Evolutionary conservation across 768 basidiomycete genomes (phyloP).

Genomic region (Terana coerulea): DNA sequence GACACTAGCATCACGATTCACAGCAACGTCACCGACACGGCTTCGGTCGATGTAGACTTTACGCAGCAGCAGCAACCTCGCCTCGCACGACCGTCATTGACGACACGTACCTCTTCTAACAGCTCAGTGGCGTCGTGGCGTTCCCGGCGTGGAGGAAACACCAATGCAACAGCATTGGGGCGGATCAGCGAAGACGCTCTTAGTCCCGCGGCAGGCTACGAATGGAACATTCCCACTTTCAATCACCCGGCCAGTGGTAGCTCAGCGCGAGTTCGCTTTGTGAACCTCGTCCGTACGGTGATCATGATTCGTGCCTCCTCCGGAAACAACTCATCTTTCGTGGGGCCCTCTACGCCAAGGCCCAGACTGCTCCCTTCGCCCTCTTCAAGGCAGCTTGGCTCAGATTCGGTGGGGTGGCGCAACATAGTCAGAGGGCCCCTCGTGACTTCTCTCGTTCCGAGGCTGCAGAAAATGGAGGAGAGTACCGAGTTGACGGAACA

Average conservation of each 20-base stretch:
- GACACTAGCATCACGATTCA: conserved; percentile 16
- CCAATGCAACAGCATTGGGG: too few relatives aligned
- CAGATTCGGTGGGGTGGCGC: conserved; percentile 22
- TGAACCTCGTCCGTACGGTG: conserved; percentile 41
- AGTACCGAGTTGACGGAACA: conserved; percentile 62
- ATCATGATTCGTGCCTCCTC: conserved; percentile 36
- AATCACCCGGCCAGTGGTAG: too few relatives aligned
- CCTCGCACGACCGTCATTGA: conserved; percentile 18
- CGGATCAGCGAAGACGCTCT: too few relatives aligned
- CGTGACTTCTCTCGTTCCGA: conserved; percentile 47
- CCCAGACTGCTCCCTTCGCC: conserved; percentile 23
- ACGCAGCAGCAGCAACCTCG: conserved; percentile 17
- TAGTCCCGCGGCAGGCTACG: too few relatives aligned
- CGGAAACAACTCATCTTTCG: conserved; percentile 23
- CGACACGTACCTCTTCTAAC: conserved; percentile 9
- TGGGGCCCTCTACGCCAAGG: neutral
- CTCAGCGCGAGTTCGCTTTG: conserved; percentile 26
- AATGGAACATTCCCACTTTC: too few relatives aligned
- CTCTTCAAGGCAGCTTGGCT: too few relatives aligned
- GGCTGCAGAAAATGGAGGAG: conserved; percentile 46
- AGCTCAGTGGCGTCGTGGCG: too few relatives aligned
- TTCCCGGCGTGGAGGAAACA: too few relatives aligned
- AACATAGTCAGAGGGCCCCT: conserved; percentile 42
- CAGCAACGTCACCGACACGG: conserved; percentile 20
- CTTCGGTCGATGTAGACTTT: conserved; percentile 18